These are phyloP conservation scores for Wickerhamiella domercqiae DNA, from an alignment of 805 yeast genomes.

Conservation along the genomic window DNA sequence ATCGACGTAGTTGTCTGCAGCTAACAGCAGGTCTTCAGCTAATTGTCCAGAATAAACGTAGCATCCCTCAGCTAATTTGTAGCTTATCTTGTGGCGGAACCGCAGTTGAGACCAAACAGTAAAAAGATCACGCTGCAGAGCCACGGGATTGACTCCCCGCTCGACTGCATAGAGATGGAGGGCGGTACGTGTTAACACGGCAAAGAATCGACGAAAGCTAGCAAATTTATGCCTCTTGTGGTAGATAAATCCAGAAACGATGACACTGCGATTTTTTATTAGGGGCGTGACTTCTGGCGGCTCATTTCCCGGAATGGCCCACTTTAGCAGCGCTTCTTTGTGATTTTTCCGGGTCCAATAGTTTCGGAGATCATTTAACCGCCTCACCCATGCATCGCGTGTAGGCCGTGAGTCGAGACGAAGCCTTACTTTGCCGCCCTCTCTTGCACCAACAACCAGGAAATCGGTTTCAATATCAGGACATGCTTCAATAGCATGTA, in stretches of 20 bases:
- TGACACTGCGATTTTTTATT: slow-evolving; percentile 43
- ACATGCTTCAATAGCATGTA: slow-evolving; percentile 24
- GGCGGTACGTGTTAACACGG: slow-evolving; percentile 55
- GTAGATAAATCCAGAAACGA: slow-evolving; percentile 51
- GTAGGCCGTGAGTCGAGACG: slow-evolving; percentile 3
- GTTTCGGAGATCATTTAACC: slow-evolving; percentile 28
- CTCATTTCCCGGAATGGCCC: slow-evolving; percentile 4
- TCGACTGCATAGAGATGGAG: slow-evolving; percentile 41
- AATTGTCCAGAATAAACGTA: slow-evolving; percentile 62
- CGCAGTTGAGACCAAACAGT: neutral
- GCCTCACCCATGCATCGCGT: slow-evolving; percentile 53
- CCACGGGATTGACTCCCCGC: neutral
- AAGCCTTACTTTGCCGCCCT: slow-evolving; percentile 5
- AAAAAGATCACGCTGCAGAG: neutral
- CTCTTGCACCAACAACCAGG: slow-evolving; percentile 18
- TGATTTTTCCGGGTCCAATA: slow-evolving; percentile 46
- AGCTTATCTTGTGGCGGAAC: neutral
- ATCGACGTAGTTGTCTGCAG: slow-evolving; percentile 32
- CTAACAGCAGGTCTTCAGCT: slow-evolving; percentile 41
- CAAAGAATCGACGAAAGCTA: slow-evolving; percentile 44
- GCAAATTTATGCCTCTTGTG: slow-evolving; percentile 57
- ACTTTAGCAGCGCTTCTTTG: slow-evolving; percentile 24
- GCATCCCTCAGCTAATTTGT: neutral
- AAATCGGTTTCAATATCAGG: slow-evolving; percentile 18
- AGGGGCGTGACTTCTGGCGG: slow-evolving; percentile 30